Conservation (phyloP, 768 basidiomycete genomes). For the Austroboletus eburneus region DNA sequence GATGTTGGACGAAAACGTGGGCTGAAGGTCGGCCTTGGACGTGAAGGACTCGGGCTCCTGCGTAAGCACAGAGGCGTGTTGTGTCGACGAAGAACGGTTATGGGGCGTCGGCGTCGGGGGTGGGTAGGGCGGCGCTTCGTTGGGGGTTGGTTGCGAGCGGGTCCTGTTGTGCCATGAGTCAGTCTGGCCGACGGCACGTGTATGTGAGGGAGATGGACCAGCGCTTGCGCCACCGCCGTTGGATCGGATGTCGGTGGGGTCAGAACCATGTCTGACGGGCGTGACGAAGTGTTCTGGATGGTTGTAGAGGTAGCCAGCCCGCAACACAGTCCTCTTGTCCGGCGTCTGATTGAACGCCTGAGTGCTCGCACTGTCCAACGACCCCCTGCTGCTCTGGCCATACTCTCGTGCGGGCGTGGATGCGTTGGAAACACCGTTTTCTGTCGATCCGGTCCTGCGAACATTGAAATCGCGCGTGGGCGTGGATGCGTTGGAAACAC, state of each 20-base stretch:
- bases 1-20: conserved; percentile 67
- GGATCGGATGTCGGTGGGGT: conserved; percentile 15
- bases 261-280: conserved; percentile 23
- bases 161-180: conserved; percentile 18
- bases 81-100: conserved; percentile 10
- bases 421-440: conserved; percentile 3
- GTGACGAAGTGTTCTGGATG: conserved; percentile 13
- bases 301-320: conserved; percentile 16
- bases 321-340: conserved; percentile 15
- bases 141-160: conserved; percentile 21
- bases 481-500: conserved; percentile 5
- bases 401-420: conserved; percentile 23
- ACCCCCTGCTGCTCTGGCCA: conserved; percentile 14
- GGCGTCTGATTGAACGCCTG: conserved; percentile 22
- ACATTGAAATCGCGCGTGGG: conserved; percentile 24
- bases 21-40: conserved; percentile 47
- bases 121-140: conserved; percentile 25
- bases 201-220: conserved; percentile 17
- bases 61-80: conserved; percentile 14
- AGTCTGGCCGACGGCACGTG: conserved; percentile 9
- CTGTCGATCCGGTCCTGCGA: conserved; percentile 23
- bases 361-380: conserved; percentile 10
- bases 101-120: conserved; percentile 24
- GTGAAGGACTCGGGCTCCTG: conserved; percentile 46
- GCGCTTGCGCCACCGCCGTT: conserved; percentile 4